These are phyloP conservation scores for Pythium dissotocum DNA, from an alignment of 352 stramenopile species.

Conservation along the genomic window DNA sequence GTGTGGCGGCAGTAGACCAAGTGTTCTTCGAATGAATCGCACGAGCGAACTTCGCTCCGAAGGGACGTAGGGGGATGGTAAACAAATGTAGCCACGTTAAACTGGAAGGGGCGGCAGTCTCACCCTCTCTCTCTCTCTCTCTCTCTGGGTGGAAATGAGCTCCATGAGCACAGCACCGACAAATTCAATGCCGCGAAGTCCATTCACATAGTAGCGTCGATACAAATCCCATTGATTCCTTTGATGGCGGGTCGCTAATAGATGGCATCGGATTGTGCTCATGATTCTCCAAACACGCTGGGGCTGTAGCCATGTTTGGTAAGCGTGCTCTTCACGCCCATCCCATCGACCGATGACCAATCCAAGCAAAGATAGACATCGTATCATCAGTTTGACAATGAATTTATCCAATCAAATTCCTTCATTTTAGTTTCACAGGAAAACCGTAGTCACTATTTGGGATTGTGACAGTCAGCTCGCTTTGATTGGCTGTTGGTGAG, in stretches of 20 bases:
- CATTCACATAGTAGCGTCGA: neutral
- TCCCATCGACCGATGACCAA: constrained; percentile 13
- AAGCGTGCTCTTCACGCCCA: neutral
- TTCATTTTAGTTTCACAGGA: constrained; percentile 2
- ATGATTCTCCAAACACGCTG: neutral
- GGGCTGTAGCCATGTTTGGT: constrained; percentile 25
- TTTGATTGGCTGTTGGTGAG: constrained; percentile 27
- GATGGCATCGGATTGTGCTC: neutral
- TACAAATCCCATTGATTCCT: too few relatives aligned
- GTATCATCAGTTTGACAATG: constrained; percentile 19
- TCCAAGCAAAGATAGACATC: constrained; percentile 23
- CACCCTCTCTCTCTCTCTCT: neutral
- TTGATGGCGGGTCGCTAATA: too few relatives aligned
- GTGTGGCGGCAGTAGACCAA: neutral
- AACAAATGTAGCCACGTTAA: constrained; percentile 16
- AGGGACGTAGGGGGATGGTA: neutral
- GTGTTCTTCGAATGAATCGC: too few relatives aligned
- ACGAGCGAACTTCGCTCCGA: neutral
- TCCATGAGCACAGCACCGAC: too few relatives aligned
- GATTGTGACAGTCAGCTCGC: constrained; percentile 3
- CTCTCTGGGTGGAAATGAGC: too few relatives aligned
- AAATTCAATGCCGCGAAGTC: neutral
- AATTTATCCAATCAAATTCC: constrained; percentile 18
- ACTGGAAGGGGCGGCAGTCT: neutral
- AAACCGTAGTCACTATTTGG: constrained; percentile 19